Percentiles rank a stretch among this genome's conserved stretches.
Conservation (phyloP, 805 yeast species). For the Sungouiozyma ichnusensis region DNA sequence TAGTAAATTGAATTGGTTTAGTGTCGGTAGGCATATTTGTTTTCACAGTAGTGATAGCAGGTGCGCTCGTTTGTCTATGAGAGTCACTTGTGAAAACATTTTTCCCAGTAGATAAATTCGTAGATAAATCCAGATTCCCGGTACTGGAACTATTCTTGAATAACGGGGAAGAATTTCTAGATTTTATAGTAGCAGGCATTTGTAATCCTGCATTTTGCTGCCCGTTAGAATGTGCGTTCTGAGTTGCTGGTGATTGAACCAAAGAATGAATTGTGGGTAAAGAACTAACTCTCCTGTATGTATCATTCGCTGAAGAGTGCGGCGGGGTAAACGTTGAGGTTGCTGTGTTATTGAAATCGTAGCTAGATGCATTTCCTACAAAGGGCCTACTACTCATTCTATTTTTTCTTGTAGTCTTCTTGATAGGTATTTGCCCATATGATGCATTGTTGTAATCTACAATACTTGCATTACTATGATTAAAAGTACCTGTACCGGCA, state of each 20-base stretch:
- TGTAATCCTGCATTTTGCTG: not conserved
- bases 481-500: constrained; percentile 8
- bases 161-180: constrained; percentile 1
- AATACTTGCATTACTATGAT: constrained; percentile 4
- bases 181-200: not conserved
- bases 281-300: constrained; percentile 3
- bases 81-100: not conserved
- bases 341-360: constrained; percentile 10
- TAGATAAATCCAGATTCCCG: not conserved
- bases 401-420: constrained; percentile 27
- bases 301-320: constrained; percentile 1
- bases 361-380: constrained; percentile 23
- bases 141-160: constrained; percentile 1
- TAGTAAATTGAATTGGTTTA: not conserved
- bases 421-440: constrained; percentile 10
- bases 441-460: constrained; percentile 6
- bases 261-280: constrained; percentile 1
- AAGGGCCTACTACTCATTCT: constrained; percentile 23
- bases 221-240: not conserved
- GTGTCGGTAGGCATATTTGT: not conserved
- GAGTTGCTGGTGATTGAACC: not conserved
- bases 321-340: constrained; percentile 5
- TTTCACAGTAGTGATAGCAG: not conserved
- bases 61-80: not conserved
- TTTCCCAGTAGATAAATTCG: not conserved